Evolutionary conservation across 2,329 filamentous ascomycete genomes (phyloP), one percentile per base, ranked within the genome.

Genomic region (Arthrobotrys pseudoclavata): DNA sequence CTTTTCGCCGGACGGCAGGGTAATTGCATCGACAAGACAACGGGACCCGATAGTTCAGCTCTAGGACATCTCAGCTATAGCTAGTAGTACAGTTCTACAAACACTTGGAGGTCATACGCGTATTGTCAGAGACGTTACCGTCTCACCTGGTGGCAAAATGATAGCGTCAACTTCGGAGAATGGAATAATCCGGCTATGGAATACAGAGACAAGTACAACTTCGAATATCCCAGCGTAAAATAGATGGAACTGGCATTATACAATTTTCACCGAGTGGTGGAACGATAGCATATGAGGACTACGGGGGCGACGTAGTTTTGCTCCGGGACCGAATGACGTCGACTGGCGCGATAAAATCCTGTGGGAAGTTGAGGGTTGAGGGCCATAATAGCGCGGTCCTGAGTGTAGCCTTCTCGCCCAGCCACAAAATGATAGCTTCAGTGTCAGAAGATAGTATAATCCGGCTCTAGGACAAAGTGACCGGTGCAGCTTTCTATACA

Each of bases 361-460:
- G n/a, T n/a, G n/a, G n/a, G n/a, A n/a, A n/a, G n/a, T n/a, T n/a
- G 29, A 29, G 7, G 29, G 29, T 7, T 29, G 4, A 29, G 29
- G 29, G 29, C 29, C 29, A 29, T 7, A 29, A 29, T 3, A 7
- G 7, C 3, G 4, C 29, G 3, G 7, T 29, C 29, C 3, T 4
- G 29, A 29, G 29, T 7, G 7, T 29, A 29, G 29, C 29, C 7
- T 29, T 29, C 29, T 29, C 29, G 29, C 29, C 29, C 3, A 29
- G 7, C 29, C 3, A 29, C 29, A 91, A 93, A 68, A 94, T 94
- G 72, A 97, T 98, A 82, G 96, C 95, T 4, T 98, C 96, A 4
- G 96, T 96, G 52, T 96, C 92, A 83, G 95, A 95, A 70, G 96
- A 98, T 82, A 97, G 88, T 81, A 77, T 18, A 20, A 12, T 74